These are phyloP conservation scores for Fraxinus americana DNA, from an alignment of 257 asterid genomes.

Conservation along the genomic window DNA sequence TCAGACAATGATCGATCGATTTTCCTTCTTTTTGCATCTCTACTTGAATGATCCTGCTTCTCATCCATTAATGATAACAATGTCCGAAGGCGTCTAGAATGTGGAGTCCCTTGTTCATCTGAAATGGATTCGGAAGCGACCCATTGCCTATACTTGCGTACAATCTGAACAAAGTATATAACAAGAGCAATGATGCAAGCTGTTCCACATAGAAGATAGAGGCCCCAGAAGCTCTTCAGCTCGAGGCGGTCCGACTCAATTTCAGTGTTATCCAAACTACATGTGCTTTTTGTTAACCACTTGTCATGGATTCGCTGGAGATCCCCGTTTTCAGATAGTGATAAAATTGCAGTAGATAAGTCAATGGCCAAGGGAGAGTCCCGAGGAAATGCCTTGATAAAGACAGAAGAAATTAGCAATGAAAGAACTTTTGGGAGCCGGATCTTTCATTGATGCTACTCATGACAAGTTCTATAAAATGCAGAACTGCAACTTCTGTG, in stretches of 20 bases:
- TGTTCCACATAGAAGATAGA: constrained; percentile 64
- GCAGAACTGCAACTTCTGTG: too few relatives aligned
- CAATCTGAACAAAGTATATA: constrained; percentile 53
- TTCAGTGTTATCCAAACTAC: constrained; percentile 53
- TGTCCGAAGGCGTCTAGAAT: constrained; percentile 35
- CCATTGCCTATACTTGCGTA: constrained; percentile 31
- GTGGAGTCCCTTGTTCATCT: constrained; percentile 30
- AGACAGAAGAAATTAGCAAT: neutral
- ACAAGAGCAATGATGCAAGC: constrained; percentile 72
- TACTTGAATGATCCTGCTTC: constrained; percentile 32
- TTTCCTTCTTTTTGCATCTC: constrained; percentile 43
- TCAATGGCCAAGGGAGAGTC: constrained; percentile 68
- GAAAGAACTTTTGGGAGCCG: neutral
- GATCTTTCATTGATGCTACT: too few relatives aligned
- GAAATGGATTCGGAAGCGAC: constrained; percentile 16
- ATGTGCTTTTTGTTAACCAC: constrained; percentile 67
- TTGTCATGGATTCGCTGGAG: constrained; percentile 94
- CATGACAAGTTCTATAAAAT: too few relatives aligned
- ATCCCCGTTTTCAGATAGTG: constrained; percentile 92
- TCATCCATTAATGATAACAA: constrained; percentile 42
- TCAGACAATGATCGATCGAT: constrained; percentile 33
- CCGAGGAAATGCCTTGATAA: constrained; percentile 57
- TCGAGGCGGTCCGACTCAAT: constrained; percentile 65
- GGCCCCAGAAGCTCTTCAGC: constrained; percentile 80
- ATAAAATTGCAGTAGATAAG: constrained; percentile 62